Base-by-base conservation (phyloP, 768 basidiomycete genomes). In the Gymnopilus junonius region DNA sequence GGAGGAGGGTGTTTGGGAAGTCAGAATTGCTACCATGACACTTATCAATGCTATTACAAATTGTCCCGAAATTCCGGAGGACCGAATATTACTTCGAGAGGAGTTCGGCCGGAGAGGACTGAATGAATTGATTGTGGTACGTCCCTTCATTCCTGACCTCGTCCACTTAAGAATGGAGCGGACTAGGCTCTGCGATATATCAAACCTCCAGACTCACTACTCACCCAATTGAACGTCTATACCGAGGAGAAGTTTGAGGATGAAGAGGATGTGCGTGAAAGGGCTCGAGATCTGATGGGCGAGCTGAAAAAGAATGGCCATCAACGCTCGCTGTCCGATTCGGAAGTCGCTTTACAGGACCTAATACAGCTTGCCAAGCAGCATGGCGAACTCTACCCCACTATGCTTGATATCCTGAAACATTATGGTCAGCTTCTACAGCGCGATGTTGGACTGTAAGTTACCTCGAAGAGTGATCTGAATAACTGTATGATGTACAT, bases 211-310 rank as follows among this genome's bases (percentile, higher is more conserved):
- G 93, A 80, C 58, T 66, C 72, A 1, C 76, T 97, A n/a, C 71
- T 91, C n/a, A 90, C 82, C 0, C 95, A 96, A 68, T 76, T 95
- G 6, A 85, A 90, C 64, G 82, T 93, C 27, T 97, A 95, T 68
- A 83, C 86, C 0, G 94, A 97, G 65, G 94, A 96, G 73, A 92
- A 93, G 67, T 92, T 89, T 46, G 94, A 96, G 69, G 95, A 97
- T 71, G 91, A 93, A 72, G 89, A 92, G 70, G 92, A 95, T 54
- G 83, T 93, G 75, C 87, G 87, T 39, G 89, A 95, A 65, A 83
- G 87, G 35, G 79, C 85, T 37, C 81, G 77, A 35, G 69, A 68
- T 51, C 48, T 80, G 17, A 67, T 82, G 50, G 54, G 63, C 17
- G 71, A 70, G 37, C 65, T 67, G 46, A 66, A 65, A 15, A 65